Percentiles rank a stretch among this genome's conserved stretches.
Evolutionary conservation across 305 asterid genomes (phyloP).

Genomic region (Salvia sclarea): DNA sequence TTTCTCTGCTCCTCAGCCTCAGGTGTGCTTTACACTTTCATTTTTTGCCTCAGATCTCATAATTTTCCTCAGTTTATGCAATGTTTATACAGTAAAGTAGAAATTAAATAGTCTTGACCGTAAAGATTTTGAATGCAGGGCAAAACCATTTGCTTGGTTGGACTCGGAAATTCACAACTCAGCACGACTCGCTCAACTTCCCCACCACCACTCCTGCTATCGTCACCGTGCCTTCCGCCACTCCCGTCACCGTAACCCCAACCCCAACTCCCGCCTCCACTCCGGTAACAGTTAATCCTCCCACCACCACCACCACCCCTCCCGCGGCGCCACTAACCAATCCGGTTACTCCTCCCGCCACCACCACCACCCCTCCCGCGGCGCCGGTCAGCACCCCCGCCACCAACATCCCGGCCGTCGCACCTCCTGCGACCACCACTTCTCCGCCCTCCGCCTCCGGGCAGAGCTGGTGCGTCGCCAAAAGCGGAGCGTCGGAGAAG

Average conservation of each 20-base stretch:
- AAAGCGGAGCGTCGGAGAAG: conserved; percentile 51
- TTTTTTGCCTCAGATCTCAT: too few species aligned
- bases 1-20: conserved; percentile 42
- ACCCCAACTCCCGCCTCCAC: conserved; percentile 37
- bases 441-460: conserved; percentile 47
- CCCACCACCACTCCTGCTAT: conserved; percentile 36
- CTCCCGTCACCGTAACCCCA: conserved; percentile 41
- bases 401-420: conserved; percentile 33
- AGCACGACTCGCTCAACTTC: conserved; percentile 35
- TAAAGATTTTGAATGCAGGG: conserved; percentile 28
- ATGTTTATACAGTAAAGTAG: too few species aligned
- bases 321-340: conserved; percentile 41
- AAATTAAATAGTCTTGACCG: too few species aligned
- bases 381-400: conserved; percentile 40
- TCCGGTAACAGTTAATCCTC: conserved; percentile 39
- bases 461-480: conserved; percentile 83
- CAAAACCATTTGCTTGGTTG: conserved; percentile 5
- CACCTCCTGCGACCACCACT: conserved; percentile 46
- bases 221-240: conserved; percentile 37
- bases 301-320: conserved; percentile 37
- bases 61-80: too few species aligned
- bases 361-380: conserved; percentile 40
- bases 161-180: conserved; percentile 17
- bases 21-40: conserved; percentile 50
- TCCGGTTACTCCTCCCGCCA: conserved; percentile 32